Base-by-base conservation (phyloP, 345 rosid species). In the Triadica sebifera region DNA sequence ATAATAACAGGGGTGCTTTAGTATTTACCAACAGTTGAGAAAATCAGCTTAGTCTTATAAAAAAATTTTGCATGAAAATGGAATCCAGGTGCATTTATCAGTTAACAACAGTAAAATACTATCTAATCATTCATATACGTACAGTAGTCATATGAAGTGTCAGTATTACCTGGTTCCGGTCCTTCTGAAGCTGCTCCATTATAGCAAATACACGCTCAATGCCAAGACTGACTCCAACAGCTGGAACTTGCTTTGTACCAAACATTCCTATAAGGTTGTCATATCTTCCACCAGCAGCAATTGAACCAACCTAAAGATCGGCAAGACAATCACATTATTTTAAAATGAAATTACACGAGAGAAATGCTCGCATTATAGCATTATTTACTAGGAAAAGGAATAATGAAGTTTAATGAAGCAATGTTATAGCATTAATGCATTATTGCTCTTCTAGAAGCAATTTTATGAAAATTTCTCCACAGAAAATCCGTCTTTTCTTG, bases 261-360 rank as follows among this genome's bases (percentile, higher is more conserved):
- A 91, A 91, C 87, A 86, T 95, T 75, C 94, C 98, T 20, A 93
- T 89, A 64, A 95, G 93, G 76, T 91, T 88, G 83, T 95, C 99
- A 38, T 95, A 93, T 25, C 98, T 85, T 22, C 98, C 99, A 71
- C 99, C 97, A 69, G 96, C 99, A 75, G 88, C 99, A 72, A 95
- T 90, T 55, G 94, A 84, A 75, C 99, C 98, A 80, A 94, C 98
- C 98, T 94, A 87, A 67, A 61, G 73, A 78, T 34, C 24, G 71
- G 71, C 22, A 24, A 25, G 45, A 69, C 12, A 22, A 17, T 46
- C 70, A 72, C 9, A 39, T 55, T 19, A 79, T 55, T 29, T 41
- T 7, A 53, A 47, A 13, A 11, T 37, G 19, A 58, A 57, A 57
- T 20, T 24, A 45, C 4, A 53, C 34, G 25, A 29, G 1, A 39